These are phyloP conservation scores for Goffeauzyma gilvescens DNA, from an alignment of 768 basidiomycete genomes.

Conservation along the genomic window DNA sequence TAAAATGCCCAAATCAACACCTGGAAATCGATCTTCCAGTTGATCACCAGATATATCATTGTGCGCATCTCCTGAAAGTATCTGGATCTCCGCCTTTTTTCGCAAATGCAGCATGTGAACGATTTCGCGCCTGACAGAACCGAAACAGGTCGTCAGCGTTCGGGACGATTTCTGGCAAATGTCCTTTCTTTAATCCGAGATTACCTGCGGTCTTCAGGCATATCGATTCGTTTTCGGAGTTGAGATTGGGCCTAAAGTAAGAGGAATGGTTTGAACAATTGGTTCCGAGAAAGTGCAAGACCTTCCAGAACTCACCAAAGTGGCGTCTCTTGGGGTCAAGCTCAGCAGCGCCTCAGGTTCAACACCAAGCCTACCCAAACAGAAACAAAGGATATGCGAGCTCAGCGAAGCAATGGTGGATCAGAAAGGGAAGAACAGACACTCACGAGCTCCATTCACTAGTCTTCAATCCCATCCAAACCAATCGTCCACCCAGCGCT, in stretches of 20 bases:
- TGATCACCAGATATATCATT: too few species aligned
- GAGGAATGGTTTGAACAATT: too few species aligned
- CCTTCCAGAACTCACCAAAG: slow-evolving; percentile 51
- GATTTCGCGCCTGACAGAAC: slow-evolving; percentile 49
- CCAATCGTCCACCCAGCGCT: slow-evolving; percentile 43
- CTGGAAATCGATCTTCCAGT: too few species aligned
- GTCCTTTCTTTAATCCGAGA: too few species aligned
- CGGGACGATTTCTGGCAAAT: background rate
- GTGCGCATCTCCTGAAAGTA: too few species aligned
- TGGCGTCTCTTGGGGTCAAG: slow-evolving; percentile 51
- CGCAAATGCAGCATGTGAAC: slow-evolving; percentile 56
- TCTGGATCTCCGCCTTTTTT: slow-evolving; percentile 85
- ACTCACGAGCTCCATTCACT: slow-evolving; percentile 49
- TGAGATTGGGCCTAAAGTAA: slow-evolving; percentile 15
- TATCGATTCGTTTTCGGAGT: slow-evolving; percentile 13
- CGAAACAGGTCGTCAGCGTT: background rate
- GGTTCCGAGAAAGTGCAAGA: too few species aligned
- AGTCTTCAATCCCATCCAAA: slow-evolving; percentile 61
- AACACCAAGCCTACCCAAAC: slow-evolving; percentile 40
- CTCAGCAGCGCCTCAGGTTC: slow-evolving; percentile 46
- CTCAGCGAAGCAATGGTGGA: background rate
- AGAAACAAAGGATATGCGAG: background rate
- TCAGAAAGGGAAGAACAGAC: background rate
- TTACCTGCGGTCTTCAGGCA: slow-evolving; percentile 22
- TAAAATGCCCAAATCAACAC: too few species aligned